Evolutionary conservation across 306 rosid genomes (phyloP).

Genomic region (Lagenaria siceraria): DNA sequence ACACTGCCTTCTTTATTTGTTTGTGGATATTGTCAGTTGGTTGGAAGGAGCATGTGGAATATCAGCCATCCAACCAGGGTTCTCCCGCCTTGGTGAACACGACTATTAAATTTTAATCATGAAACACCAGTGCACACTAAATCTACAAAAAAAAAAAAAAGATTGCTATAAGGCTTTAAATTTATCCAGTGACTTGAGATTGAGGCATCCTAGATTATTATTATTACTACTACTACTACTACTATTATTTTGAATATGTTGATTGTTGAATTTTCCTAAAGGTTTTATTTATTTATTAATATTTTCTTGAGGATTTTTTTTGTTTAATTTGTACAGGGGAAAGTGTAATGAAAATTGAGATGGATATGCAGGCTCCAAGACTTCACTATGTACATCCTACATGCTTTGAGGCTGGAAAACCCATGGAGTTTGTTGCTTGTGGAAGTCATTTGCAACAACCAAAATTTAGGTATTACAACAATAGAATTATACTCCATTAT

Average conservation of each 20-base stretch:
- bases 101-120: not conserved
- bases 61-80: not conserved
- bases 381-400: conserved; percentile 85
- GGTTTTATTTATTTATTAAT: not conserved
- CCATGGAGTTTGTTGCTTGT: conserved; percentile 90
- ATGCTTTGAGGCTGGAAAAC: conserved; percentile 91
- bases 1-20: not conserved
- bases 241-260: not conserved
- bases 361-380: conserved; percentile 52
- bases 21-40: not conserved
- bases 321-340: conserved; percentile 35
- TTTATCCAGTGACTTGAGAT: not conserved
- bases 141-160: not conserved
- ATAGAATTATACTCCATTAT: not conserved
- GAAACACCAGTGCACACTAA: not conserved
- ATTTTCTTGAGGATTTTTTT: not conserved
- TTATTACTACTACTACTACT: not conserved
- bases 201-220: not conserved
- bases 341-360: conserved; percentile 40
- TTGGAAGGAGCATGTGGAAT: not conserved
- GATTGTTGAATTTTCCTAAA: not conserved
- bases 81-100: not conserved
- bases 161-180: not conserved
- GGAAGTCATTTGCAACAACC: conserved; percentile 80
- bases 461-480: conserved; percentile 54